These are phyloP conservation scores for Boeremia lycopersici DNA, from an alignment of 2,329 filamentous ascomycete genomes.

Conservation along the genomic window DNA sequence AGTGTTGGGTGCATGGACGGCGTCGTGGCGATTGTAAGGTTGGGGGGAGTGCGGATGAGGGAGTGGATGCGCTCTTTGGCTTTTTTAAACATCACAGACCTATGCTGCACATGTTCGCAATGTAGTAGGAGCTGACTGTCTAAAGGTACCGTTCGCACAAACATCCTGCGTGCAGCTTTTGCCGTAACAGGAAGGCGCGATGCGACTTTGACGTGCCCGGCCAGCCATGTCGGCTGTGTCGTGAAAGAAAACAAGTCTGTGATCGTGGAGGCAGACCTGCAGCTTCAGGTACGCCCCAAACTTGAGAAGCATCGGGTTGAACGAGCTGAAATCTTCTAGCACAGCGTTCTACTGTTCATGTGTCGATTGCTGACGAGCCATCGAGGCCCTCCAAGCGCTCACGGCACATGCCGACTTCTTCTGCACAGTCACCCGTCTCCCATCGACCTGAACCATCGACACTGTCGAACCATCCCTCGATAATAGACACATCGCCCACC, in stretches of 20 bases:
- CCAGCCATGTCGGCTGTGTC: slow-evolving; percentile 23
- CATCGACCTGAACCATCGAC: not conserved
- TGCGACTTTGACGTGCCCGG: slow-evolving; percentile 24
- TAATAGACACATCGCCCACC: slow-evolving; percentile 17
- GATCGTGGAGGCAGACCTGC: not conserved
- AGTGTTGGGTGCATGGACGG: too few species aligned
- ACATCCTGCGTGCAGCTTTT: slow-evolving; percentile 21
- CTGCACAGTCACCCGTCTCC: not conserved
- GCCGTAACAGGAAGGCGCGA: slow-evolving; percentile 22
- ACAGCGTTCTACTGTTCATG: not conserved
- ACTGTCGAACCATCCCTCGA: slow-evolving; percentile 7
- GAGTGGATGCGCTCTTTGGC: too few species aligned
- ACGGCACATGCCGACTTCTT: not conserved
- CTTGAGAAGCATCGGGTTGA: not conserved
- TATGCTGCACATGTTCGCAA: too few species aligned
- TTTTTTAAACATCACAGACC: too few species aligned
- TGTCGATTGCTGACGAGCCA: not conserved
- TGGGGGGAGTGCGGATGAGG: too few species aligned
- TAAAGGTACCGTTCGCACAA: slow-evolving; percentile 17
- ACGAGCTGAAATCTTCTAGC: not conserved
- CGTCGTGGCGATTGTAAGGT: too few species aligned
- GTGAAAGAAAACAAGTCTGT: slow-evolving; percentile 18
- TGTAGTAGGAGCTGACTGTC: not conserved
- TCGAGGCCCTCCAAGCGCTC: not conserved
- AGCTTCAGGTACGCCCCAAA: not conserved